Evolutionary conservation across 73 alveolate species (phyloP), one percentile per base, ranked within the genome.

Genomic region (Paraurostyla sp.): DNA sequence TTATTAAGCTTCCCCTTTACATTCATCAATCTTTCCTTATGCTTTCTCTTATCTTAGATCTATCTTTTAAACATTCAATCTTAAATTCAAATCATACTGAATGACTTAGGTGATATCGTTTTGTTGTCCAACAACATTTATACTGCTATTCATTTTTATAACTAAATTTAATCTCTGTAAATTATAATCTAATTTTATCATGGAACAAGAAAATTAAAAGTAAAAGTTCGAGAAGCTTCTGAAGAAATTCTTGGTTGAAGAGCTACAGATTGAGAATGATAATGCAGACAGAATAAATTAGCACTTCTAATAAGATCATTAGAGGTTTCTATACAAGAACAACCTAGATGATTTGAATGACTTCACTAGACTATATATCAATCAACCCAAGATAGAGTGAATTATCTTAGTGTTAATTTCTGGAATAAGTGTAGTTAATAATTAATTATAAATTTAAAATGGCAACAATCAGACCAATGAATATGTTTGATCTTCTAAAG

Each of bases 401-500:
- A 13, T 22, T 22, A 9, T 16, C 32, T 22, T 22, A 9, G n/a
- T 56, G n/a, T 29, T 35, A 51, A 35, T 52, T 38, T 51, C 73
- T 46, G 69, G 73, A 36, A 75, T 46, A 78, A 54, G 13, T 23
- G 15, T 71, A 71, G 56, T 25, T 27, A 80, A 30, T 32, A 23
- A 0, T 62, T n/a, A 71, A 52, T 1, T 27, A 27, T 45, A 76
- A 80, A 78, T 23, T 18, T 15, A 84, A 83, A 90, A 97, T 97
- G 99, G 92, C 97, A 56, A 94, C 98, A 59, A 90, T 97, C 40
- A 93, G 99, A 76, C 97, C 97, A 43, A 94, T 97, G 88, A 90
- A 97, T 59, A 91, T 97, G 92, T 97, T 94, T 88, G 99, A 98
- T 85, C 73, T 97, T 87, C 87, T 98, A 51, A 97, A 97, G 89